phyloP scores from a whole-genome alignment of 2,329 filamentous ascomycete genomes.

The Colletotrichum acutatum region DNA sequence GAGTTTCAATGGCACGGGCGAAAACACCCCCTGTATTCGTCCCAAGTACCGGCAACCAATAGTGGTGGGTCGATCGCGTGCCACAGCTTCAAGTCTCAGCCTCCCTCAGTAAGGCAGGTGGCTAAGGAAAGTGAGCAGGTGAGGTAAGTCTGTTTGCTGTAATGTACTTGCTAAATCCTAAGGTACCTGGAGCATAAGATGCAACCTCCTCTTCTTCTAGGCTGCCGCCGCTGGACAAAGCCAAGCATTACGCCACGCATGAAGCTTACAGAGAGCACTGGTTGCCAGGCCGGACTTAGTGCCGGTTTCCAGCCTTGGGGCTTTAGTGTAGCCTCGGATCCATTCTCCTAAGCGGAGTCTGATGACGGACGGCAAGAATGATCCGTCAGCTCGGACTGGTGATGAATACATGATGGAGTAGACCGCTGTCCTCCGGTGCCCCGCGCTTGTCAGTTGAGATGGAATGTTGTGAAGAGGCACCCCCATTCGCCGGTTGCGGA shows the following conservation, averaged over 20 bases:
- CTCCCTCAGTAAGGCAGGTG: background rate
- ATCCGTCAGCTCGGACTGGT: conserved; percentile 12
- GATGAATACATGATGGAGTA: background rate
- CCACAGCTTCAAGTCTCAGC: conserved; percentile 27
- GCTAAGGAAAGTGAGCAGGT: no score
- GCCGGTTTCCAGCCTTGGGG: conserved; percentile 4
- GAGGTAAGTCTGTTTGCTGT: no score
- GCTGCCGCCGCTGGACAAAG: background rate
- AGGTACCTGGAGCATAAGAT: background rate
- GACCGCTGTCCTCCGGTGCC: background rate
- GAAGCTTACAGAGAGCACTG: background rate
- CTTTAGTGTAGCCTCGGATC: conserved; percentile 16
- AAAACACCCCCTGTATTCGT: conserved; percentile 30
- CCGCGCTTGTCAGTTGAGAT: background rate
- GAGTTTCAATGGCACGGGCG: conserved; percentile 32
- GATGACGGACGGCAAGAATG: conserved; percentile 17
- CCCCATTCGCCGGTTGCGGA: background rate
- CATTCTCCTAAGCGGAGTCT: conserved; percentile 26
- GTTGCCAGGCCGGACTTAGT: conserved; percentile 20
- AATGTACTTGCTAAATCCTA: background rate
- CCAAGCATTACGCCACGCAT: conserved; percentile 14
- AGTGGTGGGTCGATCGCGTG: conserved; percentile 22
- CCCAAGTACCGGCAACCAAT: conserved; percentile 28
- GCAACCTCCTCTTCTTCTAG: background rate
- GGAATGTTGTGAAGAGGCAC: background rate